Evolutionary conservation across 768 basidiomycete species (phyloP), one percentile per base, ranked within the genome.

Genomic region (Amanita exitialis): DNA sequence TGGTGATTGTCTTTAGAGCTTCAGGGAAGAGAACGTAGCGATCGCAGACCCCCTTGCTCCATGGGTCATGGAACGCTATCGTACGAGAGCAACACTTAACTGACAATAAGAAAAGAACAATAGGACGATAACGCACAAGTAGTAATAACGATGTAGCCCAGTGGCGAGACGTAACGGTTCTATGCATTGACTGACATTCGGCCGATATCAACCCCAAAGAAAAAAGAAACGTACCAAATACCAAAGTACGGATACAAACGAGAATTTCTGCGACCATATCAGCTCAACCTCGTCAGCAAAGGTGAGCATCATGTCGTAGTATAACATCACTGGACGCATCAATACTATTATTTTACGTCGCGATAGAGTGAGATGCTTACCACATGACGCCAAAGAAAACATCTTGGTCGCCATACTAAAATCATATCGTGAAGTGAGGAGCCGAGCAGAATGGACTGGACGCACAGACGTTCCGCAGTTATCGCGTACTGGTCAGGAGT

Each of bases 341-440:
- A 52, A 30, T 38, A 48, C 21, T 15, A 44, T 13, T 27, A 6
- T 30, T 18, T 13, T 4, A 12, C 30, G 23, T 21, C 13, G 23
- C 6, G 18, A 20, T 21, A 38, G 3, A 28, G 18, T 8, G 16
- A 16, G 3, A 10, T 36, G 43, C 64, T 18, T 32, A 70, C 67
- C 67, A 57, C 67, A 69, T 15, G 69, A 59, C 6, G 69, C 66
- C 10, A 70, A 55, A 1, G 68, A 69, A 52, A 65, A 68, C 61
- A 68, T 63, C 52, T 69, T 68, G 1, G 64, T 62, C 8, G 61
- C 65, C 61, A 64, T 61, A 34, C 69, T 70, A 46, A 44, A 28
- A 6, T 16, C 12, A 7, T 25, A 12, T 32, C 18, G 2, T 39
- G 6, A 21, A 23, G 20, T 20, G 18, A 41, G 5, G 12, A 13